Evolutionary conservation across 352 stramenopile genomes (phyloP).

Genomic region (Globisporangium perplexum): DNA sequence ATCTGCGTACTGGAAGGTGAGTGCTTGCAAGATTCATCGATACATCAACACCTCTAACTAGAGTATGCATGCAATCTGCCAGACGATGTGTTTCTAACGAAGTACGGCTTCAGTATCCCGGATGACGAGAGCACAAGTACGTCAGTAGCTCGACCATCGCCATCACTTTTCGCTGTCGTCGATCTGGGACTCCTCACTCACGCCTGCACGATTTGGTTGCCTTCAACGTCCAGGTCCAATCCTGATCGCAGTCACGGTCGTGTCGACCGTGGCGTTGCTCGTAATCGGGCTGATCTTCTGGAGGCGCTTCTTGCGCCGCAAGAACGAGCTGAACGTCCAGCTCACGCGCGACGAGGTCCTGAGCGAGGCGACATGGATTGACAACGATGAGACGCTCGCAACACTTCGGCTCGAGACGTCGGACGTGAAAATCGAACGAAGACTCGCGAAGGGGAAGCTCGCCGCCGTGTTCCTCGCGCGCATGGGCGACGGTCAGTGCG

Average conservation of each 20-base stretch:
- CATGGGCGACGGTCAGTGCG: conserved; percentile 4
- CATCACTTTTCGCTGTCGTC: background rate
- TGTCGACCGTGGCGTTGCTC: conserved; percentile 1
- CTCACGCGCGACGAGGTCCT: conserved; percentile 16
- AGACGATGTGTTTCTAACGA: background rate
- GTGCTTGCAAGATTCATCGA: background rate
- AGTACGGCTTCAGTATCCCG: conserved; percentile 1
- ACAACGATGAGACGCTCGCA: conserved; percentile 15
- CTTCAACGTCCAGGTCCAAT: too few species aligned
- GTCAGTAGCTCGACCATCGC: background rate
- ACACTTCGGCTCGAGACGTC: conserved; percentile 11
- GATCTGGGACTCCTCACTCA: background rate
- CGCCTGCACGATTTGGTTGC: too few species aligned
- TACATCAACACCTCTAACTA: background rate
- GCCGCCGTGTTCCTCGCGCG: conserved; percentile 12
- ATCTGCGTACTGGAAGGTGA: conserved; percentile 13
- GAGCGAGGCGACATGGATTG: conserved; percentile 14
- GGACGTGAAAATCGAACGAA: conserved; percentile 11
- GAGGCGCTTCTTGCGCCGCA: conserved; percentile 12
- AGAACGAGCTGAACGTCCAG: conserved; percentile 16
- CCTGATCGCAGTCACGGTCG: conserved; percentile 2
- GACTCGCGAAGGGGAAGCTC: conserved; percentile 8
- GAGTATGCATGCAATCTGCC: background rate
- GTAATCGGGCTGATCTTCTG: conserved; percentile 6
- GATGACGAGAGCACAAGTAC: background rate